Percentiles rank a stretch among this genome's conserved stretches.
These are phyloP conservation scores for Teratosphaeria nubilosa DNA, from an alignment of 2,329 filamentous ascomycete genomes.

Conservation along the genomic window DNA sequence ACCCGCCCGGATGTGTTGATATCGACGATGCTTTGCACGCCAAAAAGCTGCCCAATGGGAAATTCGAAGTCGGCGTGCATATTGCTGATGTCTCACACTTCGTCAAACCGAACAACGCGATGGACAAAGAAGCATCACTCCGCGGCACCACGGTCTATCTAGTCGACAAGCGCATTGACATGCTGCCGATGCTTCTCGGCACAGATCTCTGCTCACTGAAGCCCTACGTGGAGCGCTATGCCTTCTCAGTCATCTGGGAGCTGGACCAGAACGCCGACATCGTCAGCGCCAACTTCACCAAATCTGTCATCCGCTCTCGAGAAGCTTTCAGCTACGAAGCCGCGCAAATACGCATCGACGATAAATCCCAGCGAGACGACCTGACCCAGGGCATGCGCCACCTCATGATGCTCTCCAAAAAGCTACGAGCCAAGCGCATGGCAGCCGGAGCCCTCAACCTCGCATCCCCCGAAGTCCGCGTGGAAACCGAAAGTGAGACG, in stretches of 20 bases:
- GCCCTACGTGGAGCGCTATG: constrained; percentile 78
- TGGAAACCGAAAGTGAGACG: constrained; percentile 89
- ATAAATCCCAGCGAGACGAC: constrained; percentile 75
- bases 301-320: constrained; percentile 92
- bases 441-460: constrained; percentile 90
- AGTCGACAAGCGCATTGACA: constrained; percentile 98
- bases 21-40: constrained; percentile 97
- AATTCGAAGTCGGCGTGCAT: constrained; percentile 92
- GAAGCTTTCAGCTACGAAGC: constrained; percentile 98
- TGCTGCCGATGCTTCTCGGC: constrained; percentile 92
- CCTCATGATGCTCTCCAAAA: constrained; percentile 79
- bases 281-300: constrained; percentile 78
- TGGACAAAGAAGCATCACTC: constrained; percentile 91
- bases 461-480: constrained; percentile 94
- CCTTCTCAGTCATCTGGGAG: constrained; percentile 58
- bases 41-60: constrained; percentile 73
- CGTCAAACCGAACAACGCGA: constrained; percentile 90
- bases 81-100: constrained; percentile 99
- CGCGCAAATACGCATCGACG: constrained; percentile 88
- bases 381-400: constrained; percentile 82
- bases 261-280: constrained; percentile 77
- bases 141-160: constrained; percentile 94
- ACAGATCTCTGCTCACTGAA: constrained; percentile 95
- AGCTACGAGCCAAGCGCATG: constrained; percentile 89
- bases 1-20: constrained; percentile 90